A percentile compares a stretch with the other conserved stretches of the same genome.
Conservation (phyloP, 495 filamentous ascomycete genomes). For the Jackrogersella minutella region DNA sequence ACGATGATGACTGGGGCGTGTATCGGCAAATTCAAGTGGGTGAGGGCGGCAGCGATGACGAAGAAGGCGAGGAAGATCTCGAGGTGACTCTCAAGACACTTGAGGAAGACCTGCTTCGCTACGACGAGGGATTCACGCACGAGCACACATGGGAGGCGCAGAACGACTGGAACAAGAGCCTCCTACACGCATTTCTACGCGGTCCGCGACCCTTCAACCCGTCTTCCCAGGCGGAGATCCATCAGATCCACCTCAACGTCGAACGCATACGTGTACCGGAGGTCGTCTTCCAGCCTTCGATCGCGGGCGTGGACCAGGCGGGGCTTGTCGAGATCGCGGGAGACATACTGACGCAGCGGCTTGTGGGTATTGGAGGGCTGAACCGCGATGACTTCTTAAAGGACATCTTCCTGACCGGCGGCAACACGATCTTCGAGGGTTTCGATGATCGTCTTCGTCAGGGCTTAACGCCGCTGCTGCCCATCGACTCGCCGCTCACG, state of each 20-base stretch:
- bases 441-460: conserved; percentile 84
- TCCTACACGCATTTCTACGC: conserved; percentile 87
- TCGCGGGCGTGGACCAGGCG: conserved; percentile 94
- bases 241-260: conserved; percentile 94
- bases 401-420: conserved; percentile 93
- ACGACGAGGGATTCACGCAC: conserved; percentile 88
- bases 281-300: conserved; percentile 89
- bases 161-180: conserved; percentile 89
- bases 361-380: conserved; percentile 60
- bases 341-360: conserved; percentile 81
- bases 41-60: conserved; percentile 70
- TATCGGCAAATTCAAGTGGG: conserved; percentile 90
- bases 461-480: conserved; percentile 76
- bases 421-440: conserved; percentile 84
- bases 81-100: conserved; percentile 72
- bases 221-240: conserved; percentile 77
- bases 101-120: conserved; percentile 83
- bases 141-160: conserved; percentile 91
- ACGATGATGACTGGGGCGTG: conserved; percentile 97
- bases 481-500: conserved; percentile 67
- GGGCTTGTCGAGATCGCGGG: conserved; percentile 89
- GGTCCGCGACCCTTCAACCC: conserved; percentile 87
- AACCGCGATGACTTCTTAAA: conserved; percentile 71
- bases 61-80: conserved; percentile 91
- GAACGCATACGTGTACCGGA: conserved; percentile 97